A percentile compares a stretch with the other conserved stretches of the same genome.
These are phyloP conservation scores for Cordyceps cateniannulata DNA, from an alignment of 2,329 filamentous ascomycete genomes.

Conservation along the genomic window DNA sequence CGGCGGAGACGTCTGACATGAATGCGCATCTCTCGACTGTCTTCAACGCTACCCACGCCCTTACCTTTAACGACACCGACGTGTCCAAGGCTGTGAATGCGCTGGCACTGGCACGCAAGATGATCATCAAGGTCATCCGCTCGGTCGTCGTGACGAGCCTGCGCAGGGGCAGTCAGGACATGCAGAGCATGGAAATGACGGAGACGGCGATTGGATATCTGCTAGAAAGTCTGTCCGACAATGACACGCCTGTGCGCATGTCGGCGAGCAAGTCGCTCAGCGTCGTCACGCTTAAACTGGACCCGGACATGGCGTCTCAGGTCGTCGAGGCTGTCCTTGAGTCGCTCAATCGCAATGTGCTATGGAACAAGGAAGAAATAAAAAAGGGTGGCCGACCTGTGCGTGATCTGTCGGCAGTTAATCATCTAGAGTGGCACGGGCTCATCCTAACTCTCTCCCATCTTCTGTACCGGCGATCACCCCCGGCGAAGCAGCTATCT, in stretches of 20 bases:
- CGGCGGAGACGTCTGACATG: constrained; percentile 69
- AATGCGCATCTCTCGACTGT: constrained; percentile 58
- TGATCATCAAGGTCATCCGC: constrained; percentile 77
- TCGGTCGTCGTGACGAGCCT: constrained; percentile 64
- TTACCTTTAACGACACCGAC: constrained; percentile 45
- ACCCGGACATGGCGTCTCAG: constrained; percentile 73
- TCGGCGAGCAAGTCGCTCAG: constrained; percentile 90
- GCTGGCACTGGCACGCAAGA: constrained; percentile 75
- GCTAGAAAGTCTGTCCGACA: constrained; percentile 71
- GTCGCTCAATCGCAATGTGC: constrained; percentile 53
- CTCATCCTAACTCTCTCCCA: constrained; percentile 82
- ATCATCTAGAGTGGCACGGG: constrained; percentile 86
- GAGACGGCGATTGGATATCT: constrained; percentile 80
- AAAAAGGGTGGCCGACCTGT: constrained; percentile 27
- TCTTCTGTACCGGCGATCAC: constrained; percentile 76
- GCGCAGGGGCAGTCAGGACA: constrained; percentile 38
- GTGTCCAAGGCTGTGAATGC: constrained; percentile 51
- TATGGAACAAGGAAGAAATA: constrained; percentile 40
- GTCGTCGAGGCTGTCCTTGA: constrained; percentile 83
- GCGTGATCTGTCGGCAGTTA: constrained; percentile 66
- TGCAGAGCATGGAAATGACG: constrained; percentile 48
- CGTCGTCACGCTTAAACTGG: constrained; percentile 73
- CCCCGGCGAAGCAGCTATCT: constrained; percentile 62
- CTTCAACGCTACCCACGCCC: constrained; percentile 56
- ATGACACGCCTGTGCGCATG: constrained; percentile 84